Base-by-base conservation (phyloP, 2,329 filamentous ascomycete species). In the Trichophyton schoenleinii region DNA sequence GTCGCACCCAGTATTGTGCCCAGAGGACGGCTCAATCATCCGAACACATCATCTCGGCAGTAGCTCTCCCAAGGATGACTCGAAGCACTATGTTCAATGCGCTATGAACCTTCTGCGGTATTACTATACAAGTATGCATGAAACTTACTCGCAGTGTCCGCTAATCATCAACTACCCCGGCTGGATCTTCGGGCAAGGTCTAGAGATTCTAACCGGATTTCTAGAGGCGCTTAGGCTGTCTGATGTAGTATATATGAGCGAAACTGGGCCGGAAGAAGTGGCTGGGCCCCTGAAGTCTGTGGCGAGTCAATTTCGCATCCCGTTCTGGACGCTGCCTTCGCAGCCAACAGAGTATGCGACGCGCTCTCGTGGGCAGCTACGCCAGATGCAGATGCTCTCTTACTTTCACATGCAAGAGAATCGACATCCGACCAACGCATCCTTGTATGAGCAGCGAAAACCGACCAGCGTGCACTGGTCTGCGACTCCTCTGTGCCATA, bases 341-440 rank as follows among this genome's bases (percentile, higher is more conserved):
- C 74, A 77, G 61, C 72, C 74, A 42, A 75, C 74, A 36, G 72
- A 76, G 59, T 74, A 74, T 57, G 71, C 75, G 18, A 73, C 74
- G 34, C 73, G 78, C 55, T 81, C 78, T 25, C 78, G 79, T 31
- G 74, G 75, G 0, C 80, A 83, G 62, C 67, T 81, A 5, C 74
- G 80, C 53, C 74, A 76, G 20, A 84, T 85, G 81, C 81, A 84
- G 64, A 81, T 79, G 64, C 78, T 84, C 64, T 82, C 82, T 0
- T 85, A 85, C 67, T 85, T 85, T 68, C 83, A 85, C 67, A 69
- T 70, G 18, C 69, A 70, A 44, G 68, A 70, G 7, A 63, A 38
- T 44, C n/a, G 11, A 15, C n/a, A 7, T n/a, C n/a, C 41, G 15
- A n/a, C 41, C 22, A 69, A 68, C 42, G 69, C 73, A 1, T 66